These are phyloP conservation scores for Thinopyrum elongatum DNA, from an alignment of 176 grass and related monocot genomes.

Conservation along the genomic window DNA sequence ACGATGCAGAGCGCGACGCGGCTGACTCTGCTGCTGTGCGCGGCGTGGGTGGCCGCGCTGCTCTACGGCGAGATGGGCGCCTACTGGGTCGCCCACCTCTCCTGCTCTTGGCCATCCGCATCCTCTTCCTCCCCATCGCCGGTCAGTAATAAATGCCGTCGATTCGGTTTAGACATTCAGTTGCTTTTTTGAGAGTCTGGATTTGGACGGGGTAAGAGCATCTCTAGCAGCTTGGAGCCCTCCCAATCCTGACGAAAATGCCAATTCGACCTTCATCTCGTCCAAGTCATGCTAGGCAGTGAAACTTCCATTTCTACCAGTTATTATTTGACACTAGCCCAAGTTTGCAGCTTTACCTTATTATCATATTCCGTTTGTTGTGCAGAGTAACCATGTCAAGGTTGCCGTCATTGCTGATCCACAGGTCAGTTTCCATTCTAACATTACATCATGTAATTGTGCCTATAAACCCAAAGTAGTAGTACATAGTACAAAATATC, in stretches of 20 bases:
- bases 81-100: slow-evolving; percentile 74
- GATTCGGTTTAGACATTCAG: neutral
- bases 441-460: neutral
- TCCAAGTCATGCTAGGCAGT: neutral
- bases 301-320: neutral
- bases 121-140: slow-evolving; percentile 31
- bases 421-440: slow-evolving; percentile 50
- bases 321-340: neutral
- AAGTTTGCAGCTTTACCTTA: neutral
- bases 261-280: neutral
- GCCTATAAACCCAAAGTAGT: neutral
- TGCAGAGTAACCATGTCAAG: slow-evolving; percentile 63
- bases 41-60: slow-evolving; percentile 70
- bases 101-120: slow-evolving; percentile 75
- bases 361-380: slow-evolving; percentile 12
- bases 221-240: no score
- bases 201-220: neutral
- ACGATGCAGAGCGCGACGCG: slow-evolving; percentile 67
- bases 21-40: slow-evolving; percentile 77
- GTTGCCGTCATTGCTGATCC: slow-evolving; percentile 88
- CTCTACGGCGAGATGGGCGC: slow-evolving; percentile 86
- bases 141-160: slow-evolving; percentile 28
- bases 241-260: neutral
- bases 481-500: neutral
- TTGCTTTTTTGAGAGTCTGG: neutral